Conservation (phyloP, 2,329 filamentous ascomycete species). For the Clonostachys solani region DNA sequence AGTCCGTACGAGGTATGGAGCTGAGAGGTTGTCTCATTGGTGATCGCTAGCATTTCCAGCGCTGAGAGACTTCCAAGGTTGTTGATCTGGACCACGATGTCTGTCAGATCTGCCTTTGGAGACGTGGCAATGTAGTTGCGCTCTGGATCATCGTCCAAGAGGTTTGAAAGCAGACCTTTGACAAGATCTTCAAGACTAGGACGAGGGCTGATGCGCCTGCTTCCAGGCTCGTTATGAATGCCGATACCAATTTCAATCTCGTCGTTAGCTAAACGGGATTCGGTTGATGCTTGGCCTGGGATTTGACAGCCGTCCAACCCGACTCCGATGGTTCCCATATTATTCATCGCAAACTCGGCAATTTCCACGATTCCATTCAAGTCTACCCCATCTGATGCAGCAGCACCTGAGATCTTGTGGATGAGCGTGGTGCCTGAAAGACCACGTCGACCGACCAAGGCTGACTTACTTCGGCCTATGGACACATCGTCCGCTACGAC, state of each 20-base stretch:
- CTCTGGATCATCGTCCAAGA: background rate
- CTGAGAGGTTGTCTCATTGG: background rate
- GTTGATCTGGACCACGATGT: background rate
- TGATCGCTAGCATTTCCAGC: background rate
- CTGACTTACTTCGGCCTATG: conserved; percentile 52
- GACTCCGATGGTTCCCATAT: conserved; percentile 46
- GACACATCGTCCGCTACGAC: conserved; percentile 6
- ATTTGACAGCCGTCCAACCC: background rate
- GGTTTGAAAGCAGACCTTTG: background rate
- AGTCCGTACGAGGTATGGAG: background rate
- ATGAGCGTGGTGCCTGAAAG: conserved; percentile 31
- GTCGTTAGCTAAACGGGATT: background rate
- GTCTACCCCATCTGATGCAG: conserved; percentile 24
- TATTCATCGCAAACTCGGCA: conserved; percentile 24
- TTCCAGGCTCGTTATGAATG: conserved; percentile 1
- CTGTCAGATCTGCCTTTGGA: too few species aligned
- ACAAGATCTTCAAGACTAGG: background rate
- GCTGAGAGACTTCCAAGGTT: background rate
- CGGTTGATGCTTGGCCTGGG: conserved; percentile 14
- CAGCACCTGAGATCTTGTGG: background rate
- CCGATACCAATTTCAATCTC: conserved; percentile 1
- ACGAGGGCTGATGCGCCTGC: background rate
- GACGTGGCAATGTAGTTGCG: background rate
- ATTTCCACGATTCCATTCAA: background rate
- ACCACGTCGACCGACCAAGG: conserved; percentile 43